Evolutionary conservation across 768 basidiomycete genomes (phyloP).

Genomic region (Leccinum truebloodii): DNA sequence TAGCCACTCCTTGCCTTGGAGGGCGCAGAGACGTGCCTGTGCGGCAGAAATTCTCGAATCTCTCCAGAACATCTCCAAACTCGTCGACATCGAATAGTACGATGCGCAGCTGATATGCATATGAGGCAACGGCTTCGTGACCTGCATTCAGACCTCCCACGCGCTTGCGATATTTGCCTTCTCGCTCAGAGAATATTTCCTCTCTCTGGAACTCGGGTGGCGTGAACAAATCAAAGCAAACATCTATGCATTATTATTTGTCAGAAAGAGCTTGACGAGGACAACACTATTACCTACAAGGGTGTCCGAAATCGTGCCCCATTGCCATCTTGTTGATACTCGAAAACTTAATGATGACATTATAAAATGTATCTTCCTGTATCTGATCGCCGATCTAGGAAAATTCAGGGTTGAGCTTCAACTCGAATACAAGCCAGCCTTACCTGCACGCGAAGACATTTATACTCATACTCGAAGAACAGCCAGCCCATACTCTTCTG

Average conservation of each 20-base stretch:
- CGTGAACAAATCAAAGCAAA: slow-evolving; percentile 65
- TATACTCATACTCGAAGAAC: slow-evolving; percentile 68
- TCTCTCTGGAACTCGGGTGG: slow-evolving; percentile 67
- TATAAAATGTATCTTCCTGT: slow-evolving; percentile 50
- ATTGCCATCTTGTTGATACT: slow-evolving; percentile 61
- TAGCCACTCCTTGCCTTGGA: slow-evolving; percentile 35
- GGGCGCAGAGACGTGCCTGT: slow-evolving; percentile 44
- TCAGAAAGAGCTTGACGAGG: slow-evolving; percentile 13
- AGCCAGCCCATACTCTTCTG: slow-evolving; percentile 51
- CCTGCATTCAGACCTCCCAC: slow-evolving; percentile 58
- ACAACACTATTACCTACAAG: slow-evolving; percentile 47
- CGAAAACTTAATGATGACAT: slow-evolving; percentile 54
- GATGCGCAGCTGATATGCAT: slow-evolving; percentile 70
- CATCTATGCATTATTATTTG: slow-evolving; percentile 39
- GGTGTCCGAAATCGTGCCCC: slow-evolving; percentile 59
- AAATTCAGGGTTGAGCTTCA: not conserved
- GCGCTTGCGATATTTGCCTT: slow-evolving; percentile 52
- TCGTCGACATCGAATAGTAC: slow-evolving; percentile 48
- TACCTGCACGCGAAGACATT: slow-evolving; percentile 62
- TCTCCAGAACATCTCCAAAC: slow-evolving; percentile 38
- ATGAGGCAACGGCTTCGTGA: slow-evolving; percentile 63
- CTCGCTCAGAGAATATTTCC: slow-evolving; percentile 48
- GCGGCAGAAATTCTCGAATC: slow-evolving; percentile 56
- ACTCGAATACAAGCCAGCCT: slow-evolving; percentile 11
- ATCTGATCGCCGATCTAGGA: slow-evolving; percentile 60